These are phyloP conservation scores for Colletotrichum sp. DNA, from an alignment of 2,329 filamentous ascomycete genomes.

Conservation along the genomic window DNA sequence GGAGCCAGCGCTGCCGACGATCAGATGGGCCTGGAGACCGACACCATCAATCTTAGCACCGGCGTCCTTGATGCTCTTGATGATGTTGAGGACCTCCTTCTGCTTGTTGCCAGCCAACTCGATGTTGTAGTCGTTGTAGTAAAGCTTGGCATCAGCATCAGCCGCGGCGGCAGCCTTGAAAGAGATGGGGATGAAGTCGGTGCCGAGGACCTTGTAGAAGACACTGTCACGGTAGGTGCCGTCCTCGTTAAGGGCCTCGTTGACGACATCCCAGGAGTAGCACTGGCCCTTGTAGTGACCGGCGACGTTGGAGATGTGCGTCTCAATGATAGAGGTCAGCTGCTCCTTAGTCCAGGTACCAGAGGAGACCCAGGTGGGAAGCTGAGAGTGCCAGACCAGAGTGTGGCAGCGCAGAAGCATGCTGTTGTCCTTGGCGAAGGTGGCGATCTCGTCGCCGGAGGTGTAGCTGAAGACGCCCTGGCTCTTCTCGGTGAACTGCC, in stretches of 20 bases:
- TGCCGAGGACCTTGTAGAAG: conserved; percentile 49
- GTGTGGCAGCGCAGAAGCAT: conserved; percentile 56
- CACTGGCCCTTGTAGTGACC: conserved; percentile 50
- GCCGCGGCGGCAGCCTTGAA: conserved; percentile 49
- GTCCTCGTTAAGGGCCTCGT: conserved; percentile 52
- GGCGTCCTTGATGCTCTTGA: conserved; percentile 36
- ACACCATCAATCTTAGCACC: conserved; percentile 57
- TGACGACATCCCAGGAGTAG: conserved; percentile 58
- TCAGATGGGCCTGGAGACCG: conserved; percentile 56
- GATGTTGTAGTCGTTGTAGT: conserved; percentile 49
- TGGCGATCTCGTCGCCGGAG: conserved; percentile 60
- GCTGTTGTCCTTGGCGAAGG: conserved; percentile 28
- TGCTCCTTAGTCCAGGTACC: conserved; percentile 41
- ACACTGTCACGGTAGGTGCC: conserved; percentile 38
- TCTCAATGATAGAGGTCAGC: conserved; percentile 45
- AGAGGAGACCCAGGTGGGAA: conserved; percentile 48
- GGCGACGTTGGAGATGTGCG: conserved; percentile 53
- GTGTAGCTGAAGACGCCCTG: conserved; percentile 63
- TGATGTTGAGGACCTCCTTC: conserved; percentile 40
- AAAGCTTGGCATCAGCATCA: conserved; percentile 45
- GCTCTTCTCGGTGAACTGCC: conserved; percentile 65
- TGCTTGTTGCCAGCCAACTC: conserved; percentile 58
- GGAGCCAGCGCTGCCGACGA: conserved; percentile 44
- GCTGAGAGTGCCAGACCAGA: conserved; percentile 44
- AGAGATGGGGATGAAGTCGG: conserved; percentile 48